Conservation (phyloP, 805 yeast species). For the Teunomyces pallodes region DNA sequence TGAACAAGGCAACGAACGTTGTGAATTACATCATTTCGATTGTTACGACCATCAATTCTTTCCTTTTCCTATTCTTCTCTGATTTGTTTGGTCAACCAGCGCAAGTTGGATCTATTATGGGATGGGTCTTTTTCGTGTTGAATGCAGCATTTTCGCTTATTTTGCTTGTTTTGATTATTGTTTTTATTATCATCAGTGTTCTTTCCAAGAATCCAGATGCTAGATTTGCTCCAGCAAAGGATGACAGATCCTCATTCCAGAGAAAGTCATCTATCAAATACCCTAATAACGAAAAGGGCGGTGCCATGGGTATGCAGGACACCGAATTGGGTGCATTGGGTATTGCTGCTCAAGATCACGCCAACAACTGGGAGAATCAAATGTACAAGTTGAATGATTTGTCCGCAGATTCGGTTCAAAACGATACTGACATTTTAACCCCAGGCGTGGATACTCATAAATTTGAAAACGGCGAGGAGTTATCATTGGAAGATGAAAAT, state of each 20-base stretch:
- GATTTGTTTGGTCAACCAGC: conserved; percentile 79
- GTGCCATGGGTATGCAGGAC: conserved; percentile 5
- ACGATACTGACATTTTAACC: conserved; percentile 22
- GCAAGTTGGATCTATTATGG: conserved; percentile 82
- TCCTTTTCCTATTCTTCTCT: conserved; percentile 82
- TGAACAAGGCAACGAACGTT: conserved; percentile 80
- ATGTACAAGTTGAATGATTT: conserved; percentile 48
- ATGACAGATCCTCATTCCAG: conserved; percentile 91
- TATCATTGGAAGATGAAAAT: background rate
- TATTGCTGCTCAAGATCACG: conserved; percentile 77
- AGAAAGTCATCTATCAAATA: conserved; percentile 29
- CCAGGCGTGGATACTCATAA: conserved; percentile 33
- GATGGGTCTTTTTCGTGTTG: conserved; percentile 82
- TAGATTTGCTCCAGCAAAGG: conserved; percentile 82
- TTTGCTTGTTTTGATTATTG: conserved; percentile 66
- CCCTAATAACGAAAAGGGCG: conserved; percentile 5
- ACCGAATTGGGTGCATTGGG: conserved; percentile 58
- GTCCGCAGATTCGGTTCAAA: conserved; percentile 15
- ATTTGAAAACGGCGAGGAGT: conserved; percentile 3
- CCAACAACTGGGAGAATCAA: conserved; percentile 69
- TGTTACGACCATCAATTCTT: conserved; percentile 74
- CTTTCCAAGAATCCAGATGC: conserved; percentile 86
- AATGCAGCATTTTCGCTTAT: conserved; percentile 86
- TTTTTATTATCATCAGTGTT: conserved; percentile 58
- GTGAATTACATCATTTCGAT: conserved; percentile 70